Conservation (phyloP, 768 basidiomycete species). For the Russula sp. region DNA sequence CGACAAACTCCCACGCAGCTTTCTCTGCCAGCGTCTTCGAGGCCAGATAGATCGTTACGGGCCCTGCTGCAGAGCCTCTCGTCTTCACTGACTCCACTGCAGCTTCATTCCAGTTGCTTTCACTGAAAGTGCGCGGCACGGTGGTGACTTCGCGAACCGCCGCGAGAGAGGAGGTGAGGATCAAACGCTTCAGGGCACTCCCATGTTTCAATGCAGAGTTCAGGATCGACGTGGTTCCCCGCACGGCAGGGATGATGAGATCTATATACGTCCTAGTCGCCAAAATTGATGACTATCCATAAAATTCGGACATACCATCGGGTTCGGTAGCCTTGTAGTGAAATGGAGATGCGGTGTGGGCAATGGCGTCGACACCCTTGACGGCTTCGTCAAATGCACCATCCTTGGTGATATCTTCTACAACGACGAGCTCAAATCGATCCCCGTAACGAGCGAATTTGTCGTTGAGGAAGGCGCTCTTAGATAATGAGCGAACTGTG, state of each 20-base stretch:
- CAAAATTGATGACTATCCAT: neutral
- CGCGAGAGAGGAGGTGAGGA: conserved; percentile 59
- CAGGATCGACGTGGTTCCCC: conserved; percentile 64
- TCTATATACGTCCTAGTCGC: conserved; percentile 40
- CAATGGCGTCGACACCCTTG: conserved; percentile 68
- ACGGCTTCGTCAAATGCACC: conserved; percentile 76
- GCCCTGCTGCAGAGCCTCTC: conserved; percentile 46
- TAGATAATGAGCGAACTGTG: conserved; percentile 63
- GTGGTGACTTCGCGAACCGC: conserved; percentile 38
- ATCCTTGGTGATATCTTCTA: conserved; percentile 63
- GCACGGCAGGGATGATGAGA: conserved; percentile 65
- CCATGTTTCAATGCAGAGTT: conserved; percentile 54
- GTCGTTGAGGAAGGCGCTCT: conserved; percentile 55
- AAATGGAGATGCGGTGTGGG: conserved; percentile 67
- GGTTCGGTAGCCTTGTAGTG: conserved; percentile 45
- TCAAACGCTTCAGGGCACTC: conserved; percentile 59
- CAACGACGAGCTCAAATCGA: conserved; percentile 60
- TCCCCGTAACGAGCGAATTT: conserved; percentile 53
- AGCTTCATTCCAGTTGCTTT: conserved; percentile 52
- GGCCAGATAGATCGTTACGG: conserved; percentile 49
- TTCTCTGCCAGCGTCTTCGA: conserved; percentile 60
- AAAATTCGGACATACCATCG: conserved; percentile 30
- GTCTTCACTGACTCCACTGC: conserved; percentile 46
- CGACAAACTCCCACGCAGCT: conserved; percentile 51
- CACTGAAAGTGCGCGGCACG: conserved; percentile 29